Percentiles rank a stretch among this genome's conserved stretches.
phyloP scores from a whole-genome alignment of 164 flowering plant species.

The Nelumbo lutea region DNA sequence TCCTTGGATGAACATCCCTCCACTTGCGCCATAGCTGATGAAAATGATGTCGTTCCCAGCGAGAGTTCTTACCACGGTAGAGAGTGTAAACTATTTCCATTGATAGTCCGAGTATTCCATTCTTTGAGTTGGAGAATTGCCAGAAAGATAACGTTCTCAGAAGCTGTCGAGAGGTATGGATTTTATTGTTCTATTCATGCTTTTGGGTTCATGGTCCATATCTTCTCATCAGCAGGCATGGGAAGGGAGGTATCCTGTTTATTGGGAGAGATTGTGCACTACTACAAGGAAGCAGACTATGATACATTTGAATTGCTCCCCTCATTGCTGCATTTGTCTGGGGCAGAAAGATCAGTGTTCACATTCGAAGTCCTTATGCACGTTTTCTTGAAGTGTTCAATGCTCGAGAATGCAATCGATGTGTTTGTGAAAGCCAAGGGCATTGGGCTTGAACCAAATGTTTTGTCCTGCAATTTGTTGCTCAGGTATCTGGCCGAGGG shows the following conservation, averaged over 20 bases:
- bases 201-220: constrained; percentile 34
- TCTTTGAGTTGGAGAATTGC: constrained; percentile 41
- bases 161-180: constrained; percentile 28
- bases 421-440: constrained; percentile 34
- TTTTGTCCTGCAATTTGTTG: constrained; percentile 49
- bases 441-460: constrained; percentile 24
- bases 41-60: not conserved
- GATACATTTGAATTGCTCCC: constrained; percentile 27
- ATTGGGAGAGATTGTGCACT: constrained; percentile 40
- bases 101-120: constrained; percentile 34
- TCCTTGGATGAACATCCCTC: constrained; percentile 15
- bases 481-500: constrained; percentile 44
- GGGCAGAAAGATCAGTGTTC: constrained; percentile 10
- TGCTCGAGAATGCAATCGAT: constrained; percentile 48
- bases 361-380: constrained; percentile 38
- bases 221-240: constrained; percentile 44
- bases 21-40: not conserved
- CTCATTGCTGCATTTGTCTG: constrained; percentile 24
- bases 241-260: constrained; percentile 30
- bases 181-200: constrained; percentile 36
- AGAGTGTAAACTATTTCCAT: constrained; percentile 20
- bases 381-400: constrained; percentile 38
- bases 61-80: not conserved
- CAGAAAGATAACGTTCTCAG: constrained; percentile 25
- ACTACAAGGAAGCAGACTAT: constrained; percentile 18